Percentiles rank a stretch among this genome's conserved stretches.
phyloP scores from a whole-genome alignment of 495 filamentous ascomycete species.

The Penicillium subrubescens region DNA sequence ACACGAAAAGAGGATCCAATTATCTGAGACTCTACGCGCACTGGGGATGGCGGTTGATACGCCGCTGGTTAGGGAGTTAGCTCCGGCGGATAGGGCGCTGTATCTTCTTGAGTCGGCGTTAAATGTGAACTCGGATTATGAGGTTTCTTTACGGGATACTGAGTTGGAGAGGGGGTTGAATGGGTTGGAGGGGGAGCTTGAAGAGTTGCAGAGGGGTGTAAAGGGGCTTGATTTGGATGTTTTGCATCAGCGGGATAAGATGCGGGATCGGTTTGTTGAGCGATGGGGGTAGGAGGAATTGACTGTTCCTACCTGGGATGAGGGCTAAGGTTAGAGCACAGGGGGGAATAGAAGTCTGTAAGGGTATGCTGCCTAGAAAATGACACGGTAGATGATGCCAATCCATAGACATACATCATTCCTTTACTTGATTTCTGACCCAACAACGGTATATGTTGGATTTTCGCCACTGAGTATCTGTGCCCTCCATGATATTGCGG shows the following conservation, averaged over 20 bases:
- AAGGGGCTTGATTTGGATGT: slow-evolving; percentile 38
- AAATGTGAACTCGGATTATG: slow-evolving; percentile 33
- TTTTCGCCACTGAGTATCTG: not conserved
- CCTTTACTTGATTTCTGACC: not conserved
- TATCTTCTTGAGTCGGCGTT: slow-evolving; percentile 38
- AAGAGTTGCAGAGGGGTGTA: slow-evolving; percentile 36
- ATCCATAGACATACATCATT: not conserved
- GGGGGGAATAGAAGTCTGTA: not conserved
- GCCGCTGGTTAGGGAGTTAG: slow-evolving; percentile 33
- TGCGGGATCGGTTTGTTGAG: slow-evolving; percentile 35
- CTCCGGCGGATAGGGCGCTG: slow-evolving; percentile 34
- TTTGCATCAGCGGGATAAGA: slow-evolving; percentile 38
- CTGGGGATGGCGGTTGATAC: slow-evolving; percentile 35
- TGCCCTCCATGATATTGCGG: too few species aligned
- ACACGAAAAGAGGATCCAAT: slow-evolving; percentile 33
- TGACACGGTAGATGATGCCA: not conserved
- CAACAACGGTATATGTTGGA: not conserved
- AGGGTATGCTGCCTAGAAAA: not conserved
- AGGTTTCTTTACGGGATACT: slow-evolving; percentile 32
- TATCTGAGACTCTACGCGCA: slow-evolving; percentile 29
- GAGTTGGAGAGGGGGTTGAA: slow-evolving; percentile 30
- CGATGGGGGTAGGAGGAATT: slow-evolving; percentile 29
- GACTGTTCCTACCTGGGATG: too few species aligned
- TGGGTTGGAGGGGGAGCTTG: slow-evolving; percentile 34
- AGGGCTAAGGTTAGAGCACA: too few species aligned